These are phyloP conservation scores for Pseudocercospora ulei DNA, from an alignment of 2,329 filamentous ascomycete species.

Conservation along the genomic window DNA sequence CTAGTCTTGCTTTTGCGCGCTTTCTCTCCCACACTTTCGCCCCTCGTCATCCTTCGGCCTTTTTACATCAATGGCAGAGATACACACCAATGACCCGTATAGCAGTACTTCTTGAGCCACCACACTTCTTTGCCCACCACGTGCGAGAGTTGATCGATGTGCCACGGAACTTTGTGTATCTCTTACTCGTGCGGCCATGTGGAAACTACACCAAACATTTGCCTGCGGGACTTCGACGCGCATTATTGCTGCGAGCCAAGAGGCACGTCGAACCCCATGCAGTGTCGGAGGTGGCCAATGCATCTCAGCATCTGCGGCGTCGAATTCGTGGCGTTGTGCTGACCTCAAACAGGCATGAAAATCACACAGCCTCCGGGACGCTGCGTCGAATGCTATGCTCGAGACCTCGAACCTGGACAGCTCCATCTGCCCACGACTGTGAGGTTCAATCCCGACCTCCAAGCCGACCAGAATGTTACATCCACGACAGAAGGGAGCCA, in stretches of 20 bases:
- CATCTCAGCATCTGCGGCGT: background rate
- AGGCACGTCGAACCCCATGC: slow-evolving; percentile 8
- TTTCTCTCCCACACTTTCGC: slow-evolving; percentile 1
- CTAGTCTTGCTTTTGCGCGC: slow-evolving; percentile 3
- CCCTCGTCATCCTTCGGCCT: slow-evolving; percentile 6
- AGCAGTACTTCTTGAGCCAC: slow-evolving; percentile 1
- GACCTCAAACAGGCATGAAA: slow-evolving; percentile 13
- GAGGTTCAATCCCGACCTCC: slow-evolving; percentile 21
- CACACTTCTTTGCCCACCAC: background rate
- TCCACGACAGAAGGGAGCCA: slow-evolving; percentile 7
- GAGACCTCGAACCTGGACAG: slow-evolving; percentile 17
- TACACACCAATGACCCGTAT: background rate
- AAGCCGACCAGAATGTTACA: slow-evolving; percentile 10
- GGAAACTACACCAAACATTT: slow-evolving; percentile 17
- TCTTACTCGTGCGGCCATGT: slow-evolving; percentile 24
- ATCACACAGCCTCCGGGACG: slow-evolving; percentile 22
- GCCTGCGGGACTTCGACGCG: slow-evolving; percentile 20
- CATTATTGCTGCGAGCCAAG: slow-evolving; percentile 23
- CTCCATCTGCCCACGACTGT: slow-evolving; percentile 18
- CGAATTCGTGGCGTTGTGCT: background rate
- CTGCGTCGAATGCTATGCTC: slow-evolving; percentile 21
- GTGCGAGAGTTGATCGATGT: slow-evolving; percentile 14
- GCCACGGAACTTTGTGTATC: slow-evolving; percentile 21
- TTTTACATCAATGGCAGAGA: slow-evolving; percentile 6
- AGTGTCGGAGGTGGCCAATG: background rate